Percentiles rank a stretch among this genome's conserved stretches.
These are phyloP conservation scores for Arachis monticola DNA, from an alignment of 331 rosid species.

Conservation along the genomic window DNA sequence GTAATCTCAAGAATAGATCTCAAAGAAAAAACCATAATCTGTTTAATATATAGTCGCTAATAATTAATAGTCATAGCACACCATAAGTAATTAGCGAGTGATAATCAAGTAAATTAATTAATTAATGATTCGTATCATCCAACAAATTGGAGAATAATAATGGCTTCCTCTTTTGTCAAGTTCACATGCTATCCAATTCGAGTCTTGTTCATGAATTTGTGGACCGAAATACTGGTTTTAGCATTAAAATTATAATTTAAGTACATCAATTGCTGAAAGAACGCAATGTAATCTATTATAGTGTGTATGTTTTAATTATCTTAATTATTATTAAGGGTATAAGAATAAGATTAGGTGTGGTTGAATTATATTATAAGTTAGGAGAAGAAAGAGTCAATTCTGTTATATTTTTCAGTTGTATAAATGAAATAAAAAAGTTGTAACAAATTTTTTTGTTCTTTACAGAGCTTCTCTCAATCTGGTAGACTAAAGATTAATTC, in stretches of 20 bases:
- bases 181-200: not conserved
- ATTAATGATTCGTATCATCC: slow-evolving; percentile 20
- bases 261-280: not conserved
- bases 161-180: slow-evolving; percentile 34
- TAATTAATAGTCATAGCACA: not conserved
- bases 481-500: no score
- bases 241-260: not conserved
- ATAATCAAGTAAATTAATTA: slow-evolving; percentile 1
- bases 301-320: not conserved
- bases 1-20: slow-evolving; percentile 5
- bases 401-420: no score
- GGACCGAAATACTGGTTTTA: not conserved
- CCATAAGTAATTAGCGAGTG: not conserved
- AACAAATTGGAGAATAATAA: not conserved
- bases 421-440: no score
- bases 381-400: no score
- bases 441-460: no score
- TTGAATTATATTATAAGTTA: no score
- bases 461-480: no score
- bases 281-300: not conserved
- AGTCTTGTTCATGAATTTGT: not conserved
- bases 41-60: slow-evolving; percentile 2
- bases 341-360: no score
- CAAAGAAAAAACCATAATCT: not conserved
- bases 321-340: not conserved